phyloP scores from a whole-genome alignment of 345 rosid genomes.

The Salix caprea region DNA sequence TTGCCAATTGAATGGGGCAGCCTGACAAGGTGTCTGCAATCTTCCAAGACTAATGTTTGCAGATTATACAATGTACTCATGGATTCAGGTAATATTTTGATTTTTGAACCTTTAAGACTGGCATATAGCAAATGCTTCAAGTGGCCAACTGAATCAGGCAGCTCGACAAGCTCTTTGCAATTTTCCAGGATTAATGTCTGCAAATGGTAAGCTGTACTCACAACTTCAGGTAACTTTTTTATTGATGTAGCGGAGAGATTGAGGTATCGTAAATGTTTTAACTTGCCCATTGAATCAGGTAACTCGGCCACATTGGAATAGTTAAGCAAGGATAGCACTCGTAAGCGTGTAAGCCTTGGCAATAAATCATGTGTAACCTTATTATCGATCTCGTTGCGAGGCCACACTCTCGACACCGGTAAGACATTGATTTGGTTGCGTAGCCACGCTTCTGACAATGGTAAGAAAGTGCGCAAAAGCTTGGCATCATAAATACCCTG shows the following conservation, averaged over 20 bases:
- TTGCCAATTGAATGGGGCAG: too few relatives aligned
- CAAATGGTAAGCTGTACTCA: too few relatives aligned
- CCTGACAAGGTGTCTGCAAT: too few relatives aligned
- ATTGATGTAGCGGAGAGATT: not conserved
- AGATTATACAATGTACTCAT: too few relatives aligned
- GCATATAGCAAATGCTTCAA: too few relatives aligned
- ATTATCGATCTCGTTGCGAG: not conserved
- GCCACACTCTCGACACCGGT: slow-evolving; percentile 12
- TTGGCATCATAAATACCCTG: slow-evolving; percentile 26
- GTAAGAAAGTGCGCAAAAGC: slow-evolving; percentile 35
- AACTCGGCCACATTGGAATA: slow-evolving; percentile 18
- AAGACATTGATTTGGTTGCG: not conserved
- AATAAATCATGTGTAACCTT: slow-evolving; percentile 15
- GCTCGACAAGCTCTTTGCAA: too few relatives aligned
- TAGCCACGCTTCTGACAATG: slow-evolving; percentile 13
- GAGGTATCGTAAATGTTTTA: slow-evolving; percentile 20
- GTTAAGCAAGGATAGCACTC: slow-evolving; percentile 35
- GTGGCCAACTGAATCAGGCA: too few relatives aligned
- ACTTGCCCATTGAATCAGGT: slow-evolving; percentile 30
- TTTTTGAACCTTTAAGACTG: too few relatives aligned
- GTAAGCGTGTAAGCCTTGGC: slow-evolving; percentile 24
- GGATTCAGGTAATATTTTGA: too few relatives aligned
- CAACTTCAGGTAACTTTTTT: too few relatives aligned
- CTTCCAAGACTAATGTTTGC: too few relatives aligned
- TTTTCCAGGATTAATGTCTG: too few relatives aligned